Base-by-base conservation (phyloP, 352 stramenopile genomes). In the Phytophthora colocasiae region DNA sequence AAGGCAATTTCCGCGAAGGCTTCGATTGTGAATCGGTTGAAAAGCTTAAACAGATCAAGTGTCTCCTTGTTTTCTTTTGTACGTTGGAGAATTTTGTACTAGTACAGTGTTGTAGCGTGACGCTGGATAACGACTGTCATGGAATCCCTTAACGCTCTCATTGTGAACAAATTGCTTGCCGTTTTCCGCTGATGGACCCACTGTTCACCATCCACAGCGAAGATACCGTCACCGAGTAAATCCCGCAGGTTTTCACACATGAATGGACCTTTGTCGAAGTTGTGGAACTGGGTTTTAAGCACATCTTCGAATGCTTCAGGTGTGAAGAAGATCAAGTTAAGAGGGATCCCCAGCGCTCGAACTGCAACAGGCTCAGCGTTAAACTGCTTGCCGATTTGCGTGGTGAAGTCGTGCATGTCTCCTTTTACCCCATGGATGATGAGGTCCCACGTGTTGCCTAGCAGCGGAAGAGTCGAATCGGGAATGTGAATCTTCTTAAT, bases 131-230 rank as follows among this genome's bases (percentile, higher is more conserved):
- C 43, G 1, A 14, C 4, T 0, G 72, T 71, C 77, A 87, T 85
- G n/a, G 64, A 77, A 15, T 80, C 74, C 10, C 78, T 57, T 11
- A 89, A 34, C 6, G 69, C 27, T 1, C 69, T 68, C 46, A 67
- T 80, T 1, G 81, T 93, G 44, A 96, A 96, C 10, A 97, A 85
- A 45, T 96, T 84, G 40, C 80, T 96, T 46, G 89, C 83, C 0
- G 70, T 86, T 66, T 96, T 96, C 49, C 87, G 82, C 61, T 96
- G 87, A 43, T 85, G 65, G 32, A 77, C 57, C 87, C 87, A 96
- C 29, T 47, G 27, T 15, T 73, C 60, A 5, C 80, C 83, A 54
- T 96, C 84, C 10, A 76, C 69, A 5, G 63, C 67, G 41, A 96
- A 92, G 63, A 96, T 90, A 46, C 87, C 85, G 10, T 83, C 43